These are phyloP conservation scores for Fusarium pininemorale DNA, from an alignment of 2,329 filamentous ascomycete species.

Conservation along the genomic window DNA sequence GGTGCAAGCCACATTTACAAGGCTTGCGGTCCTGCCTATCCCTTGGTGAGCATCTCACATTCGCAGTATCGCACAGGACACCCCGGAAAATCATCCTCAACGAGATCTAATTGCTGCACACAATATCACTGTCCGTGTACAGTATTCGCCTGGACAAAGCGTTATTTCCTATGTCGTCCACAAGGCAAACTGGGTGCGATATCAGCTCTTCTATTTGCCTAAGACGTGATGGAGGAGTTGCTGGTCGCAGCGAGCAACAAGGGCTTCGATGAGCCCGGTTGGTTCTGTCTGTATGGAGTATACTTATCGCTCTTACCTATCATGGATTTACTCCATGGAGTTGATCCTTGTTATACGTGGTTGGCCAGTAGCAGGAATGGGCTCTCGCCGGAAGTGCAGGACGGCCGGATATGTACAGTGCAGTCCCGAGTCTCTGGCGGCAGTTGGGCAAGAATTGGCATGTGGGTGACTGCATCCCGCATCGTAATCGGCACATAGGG, in stretches of 20 bases:
- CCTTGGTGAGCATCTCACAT: slow-evolving; percentile 23
- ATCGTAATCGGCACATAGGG: slow-evolving; percentile 17
- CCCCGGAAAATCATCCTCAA: slow-evolving; percentile 10
- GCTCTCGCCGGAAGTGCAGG: slow-evolving; percentile 6
- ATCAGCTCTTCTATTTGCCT: slow-evolving; percentile 25
- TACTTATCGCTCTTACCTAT: neutral
- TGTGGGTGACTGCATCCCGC: slow-evolving; percentile 35
- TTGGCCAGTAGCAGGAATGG: slow-evolving; percentile 32
- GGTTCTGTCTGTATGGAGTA: neutral
- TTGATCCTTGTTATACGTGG: neutral
- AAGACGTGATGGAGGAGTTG: neutral
- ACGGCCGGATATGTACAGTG: neutral
- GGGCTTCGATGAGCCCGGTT: slow-evolving; percentile 13
- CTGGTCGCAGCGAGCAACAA: slow-evolving; percentile 11
- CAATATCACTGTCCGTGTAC: neutral
- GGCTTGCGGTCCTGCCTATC: slow-evolving; percentile 27
- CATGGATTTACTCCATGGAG: neutral
- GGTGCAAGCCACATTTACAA: slow-evolving; percentile 38
- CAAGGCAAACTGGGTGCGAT: slow-evolving; percentile 2
- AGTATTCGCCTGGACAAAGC: neutral
- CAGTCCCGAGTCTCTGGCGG: slow-evolving; percentile 25
- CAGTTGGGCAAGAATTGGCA: slow-evolving; percentile 32
- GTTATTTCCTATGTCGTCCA: slow-evolving; percentile 8
- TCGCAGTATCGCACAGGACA: slow-evolving; percentile 8
- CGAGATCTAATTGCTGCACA: neutral